Evolutionary conservation across 345 rosid species (phyloP), one percentile per base, ranked within the genome.

Genomic region (Crucihimalaya himalaica): DNA sequence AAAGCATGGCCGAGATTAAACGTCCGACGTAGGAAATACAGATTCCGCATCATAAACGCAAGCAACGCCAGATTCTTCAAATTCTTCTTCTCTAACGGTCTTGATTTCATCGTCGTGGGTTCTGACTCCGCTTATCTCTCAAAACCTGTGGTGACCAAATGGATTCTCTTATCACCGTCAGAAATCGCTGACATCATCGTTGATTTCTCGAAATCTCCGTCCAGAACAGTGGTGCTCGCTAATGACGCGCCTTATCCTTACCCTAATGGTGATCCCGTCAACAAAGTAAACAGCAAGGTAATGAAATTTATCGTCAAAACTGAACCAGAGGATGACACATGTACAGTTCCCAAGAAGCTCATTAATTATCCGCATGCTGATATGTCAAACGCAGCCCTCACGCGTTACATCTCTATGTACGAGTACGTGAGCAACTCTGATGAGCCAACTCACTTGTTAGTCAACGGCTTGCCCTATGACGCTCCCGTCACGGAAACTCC

Each of bases 41-140:
- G 97, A 53, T 88, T 95, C 48, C 93, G 97, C 2, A 85, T 95
- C n/a, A 88, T 92, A 59, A 95, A 95, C 43, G 87, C 97, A 5
- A 88, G 97, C 81, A 95, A 95, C 52, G 97, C 99, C 0, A 85
- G 97, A 27, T 92, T 95, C 78, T 89, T 85, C 71, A 78, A 52
- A 23, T 87, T 90, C 67, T 89, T 81, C 76, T 87, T 95, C 82
- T 82, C 82, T 67, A 87, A 95, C 60, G 97, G 96, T 25, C 68
- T 95, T 2, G 50, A 47, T 34, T 85, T 95, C 72, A 64, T 79
- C 53, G 87, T 84, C 56, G 84, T 95, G 18, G 87, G 81, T 8
- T 62, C 97, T 4, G 99, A 90, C 54, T 92, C 99, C 0, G 83
- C 79, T 0, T 95, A 95, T 57, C 73, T 95, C 0, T 74, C 21